phyloP scores from a whole-genome alignment of 2,329 filamentous ascomycete genomes.

The Huntiella savannae region DNA sequence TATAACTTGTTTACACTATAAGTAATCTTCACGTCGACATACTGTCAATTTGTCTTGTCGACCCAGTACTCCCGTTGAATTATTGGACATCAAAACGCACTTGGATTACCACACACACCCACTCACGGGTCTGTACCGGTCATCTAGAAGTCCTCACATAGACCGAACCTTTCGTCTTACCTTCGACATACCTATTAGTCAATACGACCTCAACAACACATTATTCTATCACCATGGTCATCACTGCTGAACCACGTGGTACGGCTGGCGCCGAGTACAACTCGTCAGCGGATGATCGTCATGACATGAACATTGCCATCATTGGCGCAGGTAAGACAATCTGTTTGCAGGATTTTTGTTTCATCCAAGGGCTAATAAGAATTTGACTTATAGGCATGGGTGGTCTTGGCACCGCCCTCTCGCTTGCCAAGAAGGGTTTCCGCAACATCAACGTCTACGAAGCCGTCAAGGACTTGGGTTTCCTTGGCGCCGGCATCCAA shows the following conservation, averaged over 20 bases:
- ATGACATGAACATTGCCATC: constrained; percentile 27
- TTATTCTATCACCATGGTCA: constrained; percentile 9
- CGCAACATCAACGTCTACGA: constrained; percentile 56
- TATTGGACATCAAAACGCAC: no score
- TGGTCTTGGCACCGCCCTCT: constrained; percentile 50
- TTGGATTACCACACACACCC: no score
- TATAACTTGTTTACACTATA: no score
- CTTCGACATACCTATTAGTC: neutral
- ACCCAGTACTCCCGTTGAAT: no score
- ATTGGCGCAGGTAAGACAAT: constrained; percentile 30
- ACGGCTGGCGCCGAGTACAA: neutral
- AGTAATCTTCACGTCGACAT: no score
- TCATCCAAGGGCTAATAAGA: neutral
- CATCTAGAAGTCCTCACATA: neutral
- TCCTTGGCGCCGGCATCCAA: constrained; percentile 73
- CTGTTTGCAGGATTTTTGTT: neutral
- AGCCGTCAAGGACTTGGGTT: constrained; percentile 51
- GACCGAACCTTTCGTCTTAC: neutral
- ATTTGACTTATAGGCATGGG: constrained; percentile 44
- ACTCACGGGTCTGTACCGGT: neutral
- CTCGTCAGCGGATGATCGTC: neutral
- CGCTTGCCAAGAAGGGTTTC: constrained; percentile 60
- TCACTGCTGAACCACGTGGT: neutral
- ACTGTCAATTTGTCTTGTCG: no score
- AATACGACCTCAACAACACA: neutral